Percentiles rank a stretch among this genome's conserved stretches.
These are phyloP conservation scores for Hymenoscyphus linearis DNA, from an alignment of 2,329 filamentous ascomycete genomes.

Conservation along the genomic window DNA sequence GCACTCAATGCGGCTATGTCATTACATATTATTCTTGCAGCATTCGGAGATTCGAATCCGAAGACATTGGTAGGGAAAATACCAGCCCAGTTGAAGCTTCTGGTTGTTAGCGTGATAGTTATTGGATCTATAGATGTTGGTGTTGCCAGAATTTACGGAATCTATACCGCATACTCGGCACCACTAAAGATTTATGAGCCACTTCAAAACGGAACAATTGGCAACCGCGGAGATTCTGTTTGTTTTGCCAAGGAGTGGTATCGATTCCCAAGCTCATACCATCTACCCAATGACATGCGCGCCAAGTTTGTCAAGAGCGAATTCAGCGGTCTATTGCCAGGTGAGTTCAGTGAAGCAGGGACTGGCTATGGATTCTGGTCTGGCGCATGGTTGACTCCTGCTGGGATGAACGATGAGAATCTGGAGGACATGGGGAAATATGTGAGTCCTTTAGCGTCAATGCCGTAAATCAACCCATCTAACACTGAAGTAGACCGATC, in stretches of 20 bases:
- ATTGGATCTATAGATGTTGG: constrained; percentile 61
- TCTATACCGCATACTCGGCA: constrained; percentile 77
- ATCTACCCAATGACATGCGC: constrained; percentile 74
- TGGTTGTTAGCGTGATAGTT: constrained; percentile 54
- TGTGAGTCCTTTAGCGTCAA: constrained; percentile 41
- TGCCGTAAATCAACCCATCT: not conserved
- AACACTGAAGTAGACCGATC: constrained; percentile 47
- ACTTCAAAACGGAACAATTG: constrained; percentile 51
- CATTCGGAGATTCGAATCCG: constrained; percentile 66
- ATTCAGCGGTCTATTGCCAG: constrained; percentile 82
- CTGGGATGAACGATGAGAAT: constrained; percentile 89
- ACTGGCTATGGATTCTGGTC: constrained; percentile 65
- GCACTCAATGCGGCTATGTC: constrained; percentile 83
- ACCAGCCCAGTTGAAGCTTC: constrained; percentile 68
- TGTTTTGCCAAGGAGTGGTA: constrained; percentile 99
- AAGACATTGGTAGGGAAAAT: constrained; percentile 65
- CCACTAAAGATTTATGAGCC: constrained; percentile 67
- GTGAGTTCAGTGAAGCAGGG: constrained; percentile 75
- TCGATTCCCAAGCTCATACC: constrained; percentile 89
- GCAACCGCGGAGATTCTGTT: constrained; percentile 60
- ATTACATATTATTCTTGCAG: constrained; percentile 72
- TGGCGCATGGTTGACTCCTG: constrained; percentile 77
- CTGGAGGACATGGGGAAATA: constrained; percentile 85
- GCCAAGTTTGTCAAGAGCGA: constrained; percentile 89
- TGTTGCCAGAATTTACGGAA: constrained; percentile 66